A percentile compares a stretch with the other conserved stretches of the same genome.
These are phyloP conservation scores for Sporothrix humicola DNA, from an alignment of 2,329 filamentous ascomycete genomes.

Conservation along the genomic window DNA sequence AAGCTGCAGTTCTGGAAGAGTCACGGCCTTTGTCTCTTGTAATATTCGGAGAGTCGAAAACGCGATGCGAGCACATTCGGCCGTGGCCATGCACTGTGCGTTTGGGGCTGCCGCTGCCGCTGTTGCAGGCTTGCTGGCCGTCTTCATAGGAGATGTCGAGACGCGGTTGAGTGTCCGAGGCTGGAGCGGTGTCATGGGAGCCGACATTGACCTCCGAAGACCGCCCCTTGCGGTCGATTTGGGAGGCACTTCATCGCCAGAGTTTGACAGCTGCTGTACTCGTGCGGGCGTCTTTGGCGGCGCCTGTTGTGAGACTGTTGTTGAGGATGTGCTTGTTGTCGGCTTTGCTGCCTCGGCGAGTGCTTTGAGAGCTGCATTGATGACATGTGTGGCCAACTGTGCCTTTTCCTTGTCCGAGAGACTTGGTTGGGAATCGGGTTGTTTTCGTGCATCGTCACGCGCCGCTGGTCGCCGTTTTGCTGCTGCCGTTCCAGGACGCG, in stretches of 20 bases:
- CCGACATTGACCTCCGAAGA: conserved; percentile 61
- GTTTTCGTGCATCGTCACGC: conserved; percentile 31
- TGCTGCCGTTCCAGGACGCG: conserved; percentile 40
- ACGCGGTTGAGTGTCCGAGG: conserved; percentile 66
- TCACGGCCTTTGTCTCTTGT: conserved; percentile 59
- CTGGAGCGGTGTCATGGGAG: conserved; percentile 66
- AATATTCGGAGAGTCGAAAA: conserved; percentile 68
- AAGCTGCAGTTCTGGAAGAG: conserved; percentile 68
- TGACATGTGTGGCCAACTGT: conserved; percentile 72
- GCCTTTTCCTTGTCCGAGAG: conserved; percentile 66
- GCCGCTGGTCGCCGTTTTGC: conserved; percentile 37
- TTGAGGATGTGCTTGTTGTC: conserved; percentile 44
- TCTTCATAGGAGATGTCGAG: conserved; percentile 56
- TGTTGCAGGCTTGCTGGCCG: conserved; percentile 33
- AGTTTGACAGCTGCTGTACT: neutral
- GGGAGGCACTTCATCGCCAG: conserved; percentile 38
- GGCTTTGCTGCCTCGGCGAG: conserved; percentile 70
- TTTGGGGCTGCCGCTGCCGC: conserved; percentile 32
- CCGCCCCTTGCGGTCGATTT: conserved; percentile 47
- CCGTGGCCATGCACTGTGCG: conserved; percentile 58
- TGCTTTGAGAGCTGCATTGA: conserved; percentile 72
- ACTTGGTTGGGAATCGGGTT: conserved; percentile 26
- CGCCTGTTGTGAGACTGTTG: conserved; percentile 45
- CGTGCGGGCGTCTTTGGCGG: conserved; percentile 25
- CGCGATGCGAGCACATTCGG: conserved; percentile 72